These are phyloP conservation scores for Wallacemonas sp. DNA, from an alignment of 208 protist genomes.

Conservation along the genomic window DNA sequence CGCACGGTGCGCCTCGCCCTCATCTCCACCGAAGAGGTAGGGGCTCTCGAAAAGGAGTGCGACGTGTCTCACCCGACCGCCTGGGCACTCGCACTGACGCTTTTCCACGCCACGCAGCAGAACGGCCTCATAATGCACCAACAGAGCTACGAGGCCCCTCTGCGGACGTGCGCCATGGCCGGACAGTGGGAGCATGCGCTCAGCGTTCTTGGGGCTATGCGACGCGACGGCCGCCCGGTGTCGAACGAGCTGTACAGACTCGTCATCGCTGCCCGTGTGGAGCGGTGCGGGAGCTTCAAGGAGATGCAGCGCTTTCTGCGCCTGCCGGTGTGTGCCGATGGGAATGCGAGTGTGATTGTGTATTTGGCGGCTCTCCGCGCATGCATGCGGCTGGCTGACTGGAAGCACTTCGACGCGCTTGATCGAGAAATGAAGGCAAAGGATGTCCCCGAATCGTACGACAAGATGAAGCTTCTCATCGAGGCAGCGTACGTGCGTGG, in stretches of 20 bases:
- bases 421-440: conserved; percentile 58
- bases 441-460: conserved; percentile 62
- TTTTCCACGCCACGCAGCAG: conserved; percentile 56
- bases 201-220: conserved; percentile 47
- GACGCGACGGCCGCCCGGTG: conserved; percentile 49
- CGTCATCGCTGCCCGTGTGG: conserved; percentile 43
- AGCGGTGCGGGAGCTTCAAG: conserved; percentile 24
- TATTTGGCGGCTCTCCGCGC: conserved; percentile 59
- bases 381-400: conserved; percentile 61
- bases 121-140: conserved; percentile 70
- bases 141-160: conserved; percentile 71
- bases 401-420: conserved; percentile 53
- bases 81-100: conserved; percentile 51
- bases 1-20: conserved; percentile 59
- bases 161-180: conserved; percentile 58
- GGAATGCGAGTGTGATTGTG: conserved; percentile 26
- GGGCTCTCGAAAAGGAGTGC: conserved; percentile 24
- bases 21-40: conserved; percentile 52
- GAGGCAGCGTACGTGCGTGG: conserved; percentile 55
- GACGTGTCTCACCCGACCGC: conserved; percentile 6
- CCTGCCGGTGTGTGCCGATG: conserved; percentile 32
- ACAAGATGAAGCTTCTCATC: conserved; percentile 72
- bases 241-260: conserved; percentile 48
- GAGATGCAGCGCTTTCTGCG: conserved; percentile 41
- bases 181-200: conserved; percentile 59